phyloP scores from a whole-genome alignment of 176 grass and related monocot species.

The Oryza glaberrima region DNA sequence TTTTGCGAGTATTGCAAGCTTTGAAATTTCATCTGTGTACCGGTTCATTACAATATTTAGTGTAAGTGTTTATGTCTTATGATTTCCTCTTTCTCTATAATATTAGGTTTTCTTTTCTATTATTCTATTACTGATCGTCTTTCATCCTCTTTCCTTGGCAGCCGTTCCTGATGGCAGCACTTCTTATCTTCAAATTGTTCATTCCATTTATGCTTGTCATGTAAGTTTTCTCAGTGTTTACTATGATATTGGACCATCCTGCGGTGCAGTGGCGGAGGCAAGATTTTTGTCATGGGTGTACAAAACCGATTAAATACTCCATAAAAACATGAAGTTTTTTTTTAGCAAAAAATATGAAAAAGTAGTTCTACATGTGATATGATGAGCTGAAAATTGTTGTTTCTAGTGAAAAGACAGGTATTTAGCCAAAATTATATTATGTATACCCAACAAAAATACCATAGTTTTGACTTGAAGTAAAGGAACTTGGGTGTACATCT shows the following conservation, averaged over 20 bases:
- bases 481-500: too few relatives aligned
- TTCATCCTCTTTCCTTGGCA: constrained; percentile 45
- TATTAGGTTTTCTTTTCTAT: constrained; percentile 24
- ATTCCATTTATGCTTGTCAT: constrained; percentile 99
- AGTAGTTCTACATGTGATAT: too few relatives aligned
- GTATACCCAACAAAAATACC: too few relatives aligned
- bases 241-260: constrained; percentile 3
- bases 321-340: too few relatives aligned
- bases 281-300: too few relatives aligned
- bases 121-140: constrained; percentile 41
- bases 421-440: too few relatives aligned
- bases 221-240: constrained; percentile 58
- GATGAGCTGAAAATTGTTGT: too few relatives aligned
- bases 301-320: too few relatives aligned
- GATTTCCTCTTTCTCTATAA: constrained; percentile 26
- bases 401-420: too few relatives aligned
- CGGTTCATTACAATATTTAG: constrained; percentile 99
- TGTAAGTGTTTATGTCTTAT: constrained; percentile 52
- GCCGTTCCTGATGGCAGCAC: constrained; percentile 96
- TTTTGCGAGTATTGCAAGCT: constrained; percentile 99
- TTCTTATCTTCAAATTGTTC: constrained; percentile 97
- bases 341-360: too few relatives aligned
- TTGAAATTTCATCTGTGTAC: constrained; percentile 98
- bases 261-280: neutral
- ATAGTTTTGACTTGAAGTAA: too few relatives aligned